Evolutionary conservation across 345 rosid species (phyloP).

Genomic region (Mercurialis annua): DNA sequence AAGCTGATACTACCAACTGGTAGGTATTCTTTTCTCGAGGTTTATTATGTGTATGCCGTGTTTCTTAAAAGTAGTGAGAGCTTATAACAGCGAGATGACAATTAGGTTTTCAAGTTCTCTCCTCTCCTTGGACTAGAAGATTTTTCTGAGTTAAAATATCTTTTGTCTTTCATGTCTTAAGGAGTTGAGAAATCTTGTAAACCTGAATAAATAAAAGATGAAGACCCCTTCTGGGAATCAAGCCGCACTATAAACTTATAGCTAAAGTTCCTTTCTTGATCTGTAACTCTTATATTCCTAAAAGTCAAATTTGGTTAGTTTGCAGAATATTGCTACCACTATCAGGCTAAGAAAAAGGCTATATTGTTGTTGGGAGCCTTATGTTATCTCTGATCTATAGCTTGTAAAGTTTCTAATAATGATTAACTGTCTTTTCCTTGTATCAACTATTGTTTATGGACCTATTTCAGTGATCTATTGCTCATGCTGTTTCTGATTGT

Average conservation of each 20-base stretch:
- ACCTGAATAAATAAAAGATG: no score
- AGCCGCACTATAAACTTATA: not conserved
- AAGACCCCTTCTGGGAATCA: no score
- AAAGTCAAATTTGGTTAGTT: not conserved
- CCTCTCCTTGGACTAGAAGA: not conserved
- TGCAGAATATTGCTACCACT: not conserved
- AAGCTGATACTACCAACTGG: conserved; percentile 57
- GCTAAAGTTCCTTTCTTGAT: not conserved
- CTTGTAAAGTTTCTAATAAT: no score
- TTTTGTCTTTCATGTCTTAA: not conserved
- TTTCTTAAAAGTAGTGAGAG: not conserved
- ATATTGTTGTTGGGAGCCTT: not conserved
- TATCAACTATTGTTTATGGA: not conserved
- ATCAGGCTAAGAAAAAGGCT: not conserved
- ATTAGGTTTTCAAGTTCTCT: not conserved
- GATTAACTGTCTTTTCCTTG: no score
- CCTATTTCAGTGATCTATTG: not conserved
- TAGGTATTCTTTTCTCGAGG: conserved; percentile 22
- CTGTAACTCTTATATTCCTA: not conserved
- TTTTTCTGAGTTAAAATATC: not conserved
- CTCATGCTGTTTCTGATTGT: not conserved
- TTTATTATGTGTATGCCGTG: not conserved
- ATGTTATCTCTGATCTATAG: no score
- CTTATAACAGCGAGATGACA: not conserved
- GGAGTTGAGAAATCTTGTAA: no score